Conservation (phyloP, 73 alveolate species). For the Breviolum minutum region DNA sequence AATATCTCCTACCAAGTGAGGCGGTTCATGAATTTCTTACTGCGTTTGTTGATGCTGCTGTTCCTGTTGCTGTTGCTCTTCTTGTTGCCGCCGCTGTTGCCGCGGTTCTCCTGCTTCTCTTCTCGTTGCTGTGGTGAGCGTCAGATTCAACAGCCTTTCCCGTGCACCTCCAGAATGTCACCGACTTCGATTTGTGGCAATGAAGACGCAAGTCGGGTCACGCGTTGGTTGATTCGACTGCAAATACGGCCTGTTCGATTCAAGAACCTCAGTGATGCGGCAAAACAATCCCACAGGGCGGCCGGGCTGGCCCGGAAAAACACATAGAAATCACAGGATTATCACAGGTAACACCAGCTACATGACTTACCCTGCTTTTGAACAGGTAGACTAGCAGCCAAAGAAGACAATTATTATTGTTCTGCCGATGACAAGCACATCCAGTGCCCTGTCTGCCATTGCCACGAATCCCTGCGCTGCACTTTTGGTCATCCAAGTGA, state of each 20-base stretch:
- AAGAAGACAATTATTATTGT: neutral
- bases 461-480: neutral
- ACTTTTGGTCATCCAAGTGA: neutral
- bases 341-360: too few relatives aligned
- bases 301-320: too few relatives aligned
- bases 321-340: too few relatives aligned
- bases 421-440: neutral
- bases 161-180: constrained; percentile 67
- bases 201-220: constrained; percentile 58
- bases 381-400: neutral
- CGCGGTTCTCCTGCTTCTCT: neutral
- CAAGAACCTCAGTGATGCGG: constrained; percentile 30
- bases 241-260: constrained; percentile 84
- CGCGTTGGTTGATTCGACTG: constrained; percentile 85
- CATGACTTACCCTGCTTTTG: too few relatives aligned
- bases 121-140: too few relatives aligned
- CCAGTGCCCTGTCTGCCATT: neutral
- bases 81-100: too few relatives aligned
- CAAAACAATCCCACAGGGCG: neutral
- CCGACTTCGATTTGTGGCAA: constrained; percentile 71
- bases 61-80: too few relatives aligned
- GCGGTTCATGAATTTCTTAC: neutral
- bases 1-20: neutral
- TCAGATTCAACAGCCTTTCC: neutral
- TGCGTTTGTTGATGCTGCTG: neutral